Conservation (phyloP, 2,329 filamentous ascomycete species). For the Diplodia sapinea region DNA sequence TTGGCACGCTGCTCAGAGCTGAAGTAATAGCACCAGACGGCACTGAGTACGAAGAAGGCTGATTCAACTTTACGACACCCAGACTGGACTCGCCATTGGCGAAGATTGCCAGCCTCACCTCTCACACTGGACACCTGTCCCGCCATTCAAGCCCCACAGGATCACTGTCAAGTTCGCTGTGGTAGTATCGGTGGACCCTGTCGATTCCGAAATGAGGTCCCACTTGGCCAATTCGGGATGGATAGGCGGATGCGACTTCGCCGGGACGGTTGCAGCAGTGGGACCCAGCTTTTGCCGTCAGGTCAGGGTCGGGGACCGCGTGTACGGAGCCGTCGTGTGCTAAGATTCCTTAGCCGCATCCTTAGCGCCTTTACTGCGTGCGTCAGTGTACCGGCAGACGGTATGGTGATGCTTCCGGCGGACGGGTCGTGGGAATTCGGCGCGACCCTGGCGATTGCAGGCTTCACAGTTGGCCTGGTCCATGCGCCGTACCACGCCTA, state of each 20-base stretch:
- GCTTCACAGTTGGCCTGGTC: background rate
- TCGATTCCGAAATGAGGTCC: background rate
- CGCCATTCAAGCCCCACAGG: background rate
- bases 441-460: conserved; percentile 4
- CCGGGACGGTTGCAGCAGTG: conserved; percentile 3
- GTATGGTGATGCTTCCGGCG: background rate
- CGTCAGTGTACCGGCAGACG: background rate
- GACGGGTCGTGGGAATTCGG: conserved; percentile 15
- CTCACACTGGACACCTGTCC: background rate
- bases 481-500: no score
- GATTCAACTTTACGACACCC: no score
- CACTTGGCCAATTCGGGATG: background rate
- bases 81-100: background rate
- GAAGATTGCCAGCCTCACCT: background rate
- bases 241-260: conserved; percentile 14
- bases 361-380: background rate
- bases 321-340: background rate
- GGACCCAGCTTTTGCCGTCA: background rate
- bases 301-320: conserved; percentile 1
- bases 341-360: background rate
- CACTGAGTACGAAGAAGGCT: no score
- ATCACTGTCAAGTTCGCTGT: background rate
- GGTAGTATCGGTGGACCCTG: background rate
- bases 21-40: no score
- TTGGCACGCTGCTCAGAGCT: no score